Conservation (phyloP, 257 asterid species). For the Salvia rosmarinus region DNA sequence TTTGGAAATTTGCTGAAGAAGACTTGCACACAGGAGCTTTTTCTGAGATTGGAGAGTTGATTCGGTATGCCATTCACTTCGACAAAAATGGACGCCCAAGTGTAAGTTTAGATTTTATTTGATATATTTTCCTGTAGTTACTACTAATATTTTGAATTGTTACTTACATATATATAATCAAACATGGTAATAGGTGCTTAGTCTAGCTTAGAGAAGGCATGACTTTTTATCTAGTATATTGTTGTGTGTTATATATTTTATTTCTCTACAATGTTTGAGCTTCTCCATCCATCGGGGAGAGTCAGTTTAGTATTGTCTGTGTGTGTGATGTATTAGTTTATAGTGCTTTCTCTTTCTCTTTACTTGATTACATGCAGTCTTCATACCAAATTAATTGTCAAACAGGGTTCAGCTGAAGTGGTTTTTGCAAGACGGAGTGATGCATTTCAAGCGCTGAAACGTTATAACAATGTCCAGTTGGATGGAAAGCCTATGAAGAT, state of each 20-base stretch:
- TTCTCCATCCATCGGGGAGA: not conserved
- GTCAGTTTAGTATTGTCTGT: not conserved
- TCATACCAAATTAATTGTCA: not conserved
- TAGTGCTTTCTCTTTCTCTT: not conserved
- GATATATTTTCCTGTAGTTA: not conserved
- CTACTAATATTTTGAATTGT: not conserved
- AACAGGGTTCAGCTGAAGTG: slow-evolving; percentile 90
- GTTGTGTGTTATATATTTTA: not conserved
- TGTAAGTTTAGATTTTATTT: slow-evolving; percentile 53
- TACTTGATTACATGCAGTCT: not conserved
- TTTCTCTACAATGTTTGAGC: not conserved
- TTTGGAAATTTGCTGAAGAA: slow-evolving; percentile 49
- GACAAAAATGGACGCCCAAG: slow-evolving; percentile 88
- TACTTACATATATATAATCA: not conserved
- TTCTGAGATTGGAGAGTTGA: slow-evolving; percentile 82
- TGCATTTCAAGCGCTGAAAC: slow-evolving; percentile 79
- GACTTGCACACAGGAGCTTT: slow-evolving; percentile 80
- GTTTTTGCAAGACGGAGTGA: slow-evolving; percentile 76
- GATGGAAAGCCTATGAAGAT: slow-evolving; percentile 93
- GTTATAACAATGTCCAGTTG: slow-evolving; percentile 79
- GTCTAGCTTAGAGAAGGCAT: not conserved
- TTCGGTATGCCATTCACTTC: slow-evolving; percentile 79
- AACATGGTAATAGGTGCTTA: not conserved
- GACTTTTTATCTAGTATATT: not conserved
- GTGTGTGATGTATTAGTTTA: not conserved